Percentiles rank a stretch among this genome's conserved stretches.
Conservation (phyloP, 306 rosid genomes). For the Corylus heterophylla region DNA sequence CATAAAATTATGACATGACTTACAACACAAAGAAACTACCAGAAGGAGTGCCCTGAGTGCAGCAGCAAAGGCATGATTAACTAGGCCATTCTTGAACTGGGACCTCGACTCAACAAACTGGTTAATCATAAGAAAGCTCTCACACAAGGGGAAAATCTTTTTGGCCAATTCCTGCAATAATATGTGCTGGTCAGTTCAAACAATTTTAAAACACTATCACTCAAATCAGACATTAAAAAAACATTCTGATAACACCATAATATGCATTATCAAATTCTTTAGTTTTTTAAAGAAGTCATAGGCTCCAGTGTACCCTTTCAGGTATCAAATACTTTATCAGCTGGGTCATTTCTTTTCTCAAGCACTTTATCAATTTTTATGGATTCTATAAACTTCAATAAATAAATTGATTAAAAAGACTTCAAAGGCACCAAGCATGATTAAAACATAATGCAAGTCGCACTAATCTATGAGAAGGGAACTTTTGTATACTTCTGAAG, state of each 20-base stretch:
- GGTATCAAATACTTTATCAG: background rate
- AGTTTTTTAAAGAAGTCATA: background rate
- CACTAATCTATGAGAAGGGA: background rate
- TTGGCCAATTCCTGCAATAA: slow-evolving; percentile 83
- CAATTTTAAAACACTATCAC: slow-evolving; percentile 6
- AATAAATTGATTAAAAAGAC: background rate
- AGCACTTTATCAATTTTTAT: background rate
- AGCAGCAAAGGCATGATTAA: slow-evolving; percentile 97
- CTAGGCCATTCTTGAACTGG: slow-evolving; percentile 89
- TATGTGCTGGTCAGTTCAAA: slow-evolving; percentile 23
- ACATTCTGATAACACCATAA: slow-evolving; percentile 1
- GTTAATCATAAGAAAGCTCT: slow-evolving; percentile 73
- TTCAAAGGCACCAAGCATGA: background rate
- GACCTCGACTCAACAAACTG: slow-evolving; percentile 88
- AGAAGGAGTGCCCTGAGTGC: slow-evolving; percentile 90
- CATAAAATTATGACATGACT: slow-evolving; percentile 33
- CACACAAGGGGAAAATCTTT: slow-evolving; percentile 82
- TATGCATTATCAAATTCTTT: background rate
- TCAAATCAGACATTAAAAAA: background rate
- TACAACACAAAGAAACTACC: slow-evolving; percentile 53
- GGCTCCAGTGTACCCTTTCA: background rate
- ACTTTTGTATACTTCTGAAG: background rate
- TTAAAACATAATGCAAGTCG: background rate
- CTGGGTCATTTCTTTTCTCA: background rate
- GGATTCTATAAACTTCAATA: background rate